phyloP scores from a whole-genome alignment of 148 eudicot genomes.

The Gaultheria prostrata region DNA sequence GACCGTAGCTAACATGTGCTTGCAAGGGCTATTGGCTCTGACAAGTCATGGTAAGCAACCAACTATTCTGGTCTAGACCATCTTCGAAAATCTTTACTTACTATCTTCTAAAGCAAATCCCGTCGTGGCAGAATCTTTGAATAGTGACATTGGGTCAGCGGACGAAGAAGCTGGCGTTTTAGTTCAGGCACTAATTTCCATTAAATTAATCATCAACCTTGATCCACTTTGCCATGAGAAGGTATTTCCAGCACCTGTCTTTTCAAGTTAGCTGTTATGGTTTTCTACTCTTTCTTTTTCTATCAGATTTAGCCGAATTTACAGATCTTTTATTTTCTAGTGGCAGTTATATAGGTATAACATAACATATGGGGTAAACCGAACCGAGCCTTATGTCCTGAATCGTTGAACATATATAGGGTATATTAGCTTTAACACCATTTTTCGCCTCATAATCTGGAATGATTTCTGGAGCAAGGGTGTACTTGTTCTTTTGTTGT shows the following conservation, averaged over 20 bases:
- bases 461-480: constrained; percentile 5
- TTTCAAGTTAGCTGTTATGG: constrained; percentile 14
- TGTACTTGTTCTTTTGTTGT: background rate
- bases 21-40: constrained; percentile 75
- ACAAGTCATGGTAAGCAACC: constrained; percentile 52
- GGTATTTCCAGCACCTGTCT: constrained; percentile 37
- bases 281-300: background rate
- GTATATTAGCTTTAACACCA: background rate
- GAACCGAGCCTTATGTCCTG: no score
- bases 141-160: constrained; percentile 32
- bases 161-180: constrained; percentile 70
- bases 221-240: constrained; percentile 76
- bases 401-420: no score
- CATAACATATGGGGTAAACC: no score
- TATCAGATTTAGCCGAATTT: background rate
- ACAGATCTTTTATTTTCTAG: background rate
- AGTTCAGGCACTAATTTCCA: constrained; percentile 78
- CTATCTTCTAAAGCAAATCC: constrained; percentile 11
- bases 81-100: constrained; percentile 1
- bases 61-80: constrained; percentile 9
- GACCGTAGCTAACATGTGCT: constrained; percentile 54
- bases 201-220: constrained; percentile 65
- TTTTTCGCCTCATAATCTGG: background rate
- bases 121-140: constrained; percentile 45
- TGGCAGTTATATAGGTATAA: background rate